Conservation (phyloP, 139 green algal genomes). For the Chlamydomonas eustigma region DNA sequence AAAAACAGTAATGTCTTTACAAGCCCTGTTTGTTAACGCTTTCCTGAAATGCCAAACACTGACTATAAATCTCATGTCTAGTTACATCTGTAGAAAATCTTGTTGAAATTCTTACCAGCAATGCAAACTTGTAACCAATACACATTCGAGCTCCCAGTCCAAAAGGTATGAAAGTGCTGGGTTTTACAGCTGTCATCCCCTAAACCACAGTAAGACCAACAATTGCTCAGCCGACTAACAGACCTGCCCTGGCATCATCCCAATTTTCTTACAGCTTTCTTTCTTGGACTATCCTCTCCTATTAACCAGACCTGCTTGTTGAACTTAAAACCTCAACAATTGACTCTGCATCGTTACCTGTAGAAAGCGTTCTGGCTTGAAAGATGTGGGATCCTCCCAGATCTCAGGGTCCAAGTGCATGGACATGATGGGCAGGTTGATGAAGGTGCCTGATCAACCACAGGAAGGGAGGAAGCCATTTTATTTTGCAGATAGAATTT, state of each 20-base stretch:
- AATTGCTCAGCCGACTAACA: too few species aligned
- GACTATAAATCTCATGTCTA: too few species aligned
- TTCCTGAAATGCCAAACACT: too few species aligned
- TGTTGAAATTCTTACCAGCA: too few species aligned
- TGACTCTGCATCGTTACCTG: neutral
- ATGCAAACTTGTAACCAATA: neutral
- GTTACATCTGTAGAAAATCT: too few species aligned
- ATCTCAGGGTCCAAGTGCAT: neutral
- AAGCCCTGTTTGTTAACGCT: too few species aligned
- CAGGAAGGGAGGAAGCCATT: too few species aligned
- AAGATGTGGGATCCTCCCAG: neutral
- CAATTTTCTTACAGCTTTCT: neutral
- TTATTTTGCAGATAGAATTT: too few species aligned
- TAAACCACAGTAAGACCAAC: neutral
- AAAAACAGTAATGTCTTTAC: too few species aligned
- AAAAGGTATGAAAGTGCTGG: neutral
- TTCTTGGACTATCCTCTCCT: neutral
- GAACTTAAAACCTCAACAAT: neutral
- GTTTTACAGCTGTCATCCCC: neutral
- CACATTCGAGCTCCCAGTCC: neutral
- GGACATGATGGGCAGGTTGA: neutral
- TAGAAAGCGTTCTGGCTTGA: neutral
- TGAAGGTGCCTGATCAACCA: neutral
- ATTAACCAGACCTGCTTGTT: constrained; percentile 1
- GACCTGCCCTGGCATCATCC: neutral